Evolutionary conservation across 345 rosid genomes (phyloP).

Genomic region (Microthlaspi erraticum): DNA sequence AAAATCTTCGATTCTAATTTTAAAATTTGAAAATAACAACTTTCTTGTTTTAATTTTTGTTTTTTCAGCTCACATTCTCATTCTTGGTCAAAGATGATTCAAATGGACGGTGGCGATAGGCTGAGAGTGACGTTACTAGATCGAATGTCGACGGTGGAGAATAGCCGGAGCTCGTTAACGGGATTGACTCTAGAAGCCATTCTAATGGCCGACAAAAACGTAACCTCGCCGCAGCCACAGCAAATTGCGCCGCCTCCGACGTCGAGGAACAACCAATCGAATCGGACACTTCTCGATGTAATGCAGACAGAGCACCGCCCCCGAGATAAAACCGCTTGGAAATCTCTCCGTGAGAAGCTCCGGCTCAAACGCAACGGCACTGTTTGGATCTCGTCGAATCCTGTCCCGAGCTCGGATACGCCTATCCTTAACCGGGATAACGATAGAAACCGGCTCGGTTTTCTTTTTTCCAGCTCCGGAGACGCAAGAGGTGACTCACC

Average conservation of each 20-base stretch:
- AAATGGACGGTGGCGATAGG: conserved; percentile 45
- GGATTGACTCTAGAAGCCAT: conserved; percentile 48
- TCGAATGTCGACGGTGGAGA: conserved; percentile 56
- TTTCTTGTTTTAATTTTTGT: background rate
- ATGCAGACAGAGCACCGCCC: conserved; percentile 53
- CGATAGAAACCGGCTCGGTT: conserved; percentile 40
- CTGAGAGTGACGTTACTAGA: conserved; percentile 43
- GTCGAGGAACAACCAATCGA: conserved; percentile 34
- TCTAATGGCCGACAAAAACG: conserved; percentile 41
- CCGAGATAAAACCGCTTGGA: conserved; percentile 72
- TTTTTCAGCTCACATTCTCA: conserved; percentile 13
- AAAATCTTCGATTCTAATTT: conserved; percentile 19
- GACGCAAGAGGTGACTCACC: conserved; percentile 11
- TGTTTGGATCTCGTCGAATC: conserved; percentile 64
- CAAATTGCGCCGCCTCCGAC: background rate
- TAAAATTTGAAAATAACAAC: background rate
- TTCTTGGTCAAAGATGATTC: conserved; percentile 31
- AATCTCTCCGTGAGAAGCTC: conserved; percentile 65
- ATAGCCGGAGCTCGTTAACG: conserved; percentile 39
- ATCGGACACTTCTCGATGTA: conserved; percentile 62
- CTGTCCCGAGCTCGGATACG: conserved; percentile 55
- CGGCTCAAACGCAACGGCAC: conserved; percentile 69
- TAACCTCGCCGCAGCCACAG: conserved; percentile 36
- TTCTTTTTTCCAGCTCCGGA: conserved; percentile 46
- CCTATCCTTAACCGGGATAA: conserved; percentile 36